Conservation (phyloP, 1,139 yeast genomes). For the Meyerozyma sp. region DNA sequence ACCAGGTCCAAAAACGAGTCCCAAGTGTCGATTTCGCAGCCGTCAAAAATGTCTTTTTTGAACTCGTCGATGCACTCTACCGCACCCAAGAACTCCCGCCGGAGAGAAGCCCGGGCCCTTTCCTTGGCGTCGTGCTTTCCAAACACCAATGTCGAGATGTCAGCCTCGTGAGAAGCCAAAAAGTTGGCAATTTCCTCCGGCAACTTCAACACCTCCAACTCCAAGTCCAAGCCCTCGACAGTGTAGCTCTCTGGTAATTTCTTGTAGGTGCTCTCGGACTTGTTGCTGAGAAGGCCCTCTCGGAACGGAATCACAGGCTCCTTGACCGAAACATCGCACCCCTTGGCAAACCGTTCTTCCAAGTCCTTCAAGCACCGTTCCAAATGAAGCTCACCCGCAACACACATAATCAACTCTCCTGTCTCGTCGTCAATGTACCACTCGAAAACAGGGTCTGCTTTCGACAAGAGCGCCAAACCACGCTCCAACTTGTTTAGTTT, state of each 20-base stretch:
- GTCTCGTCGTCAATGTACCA: constrained; percentile 75
- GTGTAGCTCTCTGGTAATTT: constrained; percentile 36
- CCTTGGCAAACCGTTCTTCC: constrained; percentile 81
- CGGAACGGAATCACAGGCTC: constrained; percentile 94
- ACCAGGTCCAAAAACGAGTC: constrained; percentile 39
- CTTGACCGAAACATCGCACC: constrained; percentile 78
- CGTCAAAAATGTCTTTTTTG: constrained; percentile 9
- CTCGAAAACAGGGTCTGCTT: constrained; percentile 91
- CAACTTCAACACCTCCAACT: constrained; percentile 53
- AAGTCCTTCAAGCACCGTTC: constrained; percentile 89
- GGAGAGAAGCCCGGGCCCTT: constrained; percentile 15
- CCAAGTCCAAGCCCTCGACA: constrained; percentile 44
- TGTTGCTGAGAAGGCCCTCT: constrained; percentile 61
- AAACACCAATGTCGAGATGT: constrained; percentile 18
- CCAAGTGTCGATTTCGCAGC: constrained; percentile 5
- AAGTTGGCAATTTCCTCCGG: constrained; percentile 47
- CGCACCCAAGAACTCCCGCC: constrained; percentile 23
- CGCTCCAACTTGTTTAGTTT: constrained; percentile 69
- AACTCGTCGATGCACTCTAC: constrained; percentile 20
- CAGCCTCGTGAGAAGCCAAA: constrained; percentile 42
- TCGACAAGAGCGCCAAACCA: constrained; percentile 74
- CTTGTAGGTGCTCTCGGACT: constrained; percentile 11
- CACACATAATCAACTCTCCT: constrained; percentile 87
- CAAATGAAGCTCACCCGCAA: constrained; percentile 93
- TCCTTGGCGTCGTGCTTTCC: constrained; percentile 14